A percentile compares a stretch with the other conserved stretches of the same genome.
Evolutionary conservation across 1,284 basidiomycete species (phyloP).

Genomic region (Leccinum pachyderme): DNA sequence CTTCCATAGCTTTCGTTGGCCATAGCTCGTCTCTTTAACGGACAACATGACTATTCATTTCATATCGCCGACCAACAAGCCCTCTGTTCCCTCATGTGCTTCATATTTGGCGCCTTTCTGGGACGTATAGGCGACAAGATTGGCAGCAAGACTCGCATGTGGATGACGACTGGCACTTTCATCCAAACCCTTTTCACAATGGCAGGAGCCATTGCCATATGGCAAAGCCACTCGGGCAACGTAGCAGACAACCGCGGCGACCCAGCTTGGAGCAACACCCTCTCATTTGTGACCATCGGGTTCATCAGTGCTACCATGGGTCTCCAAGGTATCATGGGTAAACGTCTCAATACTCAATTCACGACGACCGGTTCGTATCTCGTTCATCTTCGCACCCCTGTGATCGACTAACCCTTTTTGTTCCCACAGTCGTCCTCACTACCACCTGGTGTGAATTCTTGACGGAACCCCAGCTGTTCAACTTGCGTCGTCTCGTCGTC

Average conservation of each 20-base stretch:
- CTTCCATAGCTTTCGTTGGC: slow-evolving; percentile 53
- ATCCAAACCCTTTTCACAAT: slow-evolving; percentile 75
- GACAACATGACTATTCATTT: slow-evolving; percentile 56
- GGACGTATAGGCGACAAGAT: slow-evolving; percentile 73
- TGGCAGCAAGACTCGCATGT: slow-evolving; percentile 68
- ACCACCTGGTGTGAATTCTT: slow-evolving; percentile 87
- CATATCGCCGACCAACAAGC: slow-evolving; percentile 81
- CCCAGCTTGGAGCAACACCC: slow-evolving; percentile 67
- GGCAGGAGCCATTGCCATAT: slow-evolving; percentile 64
- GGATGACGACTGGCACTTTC: slow-evolving; percentile 72
- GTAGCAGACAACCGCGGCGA: slow-evolving; percentile 52
- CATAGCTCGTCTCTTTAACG: slow-evolving; percentile 63
- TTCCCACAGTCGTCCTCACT: slow-evolving; percentile 57
- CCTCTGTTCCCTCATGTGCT: slow-evolving; percentile 70
- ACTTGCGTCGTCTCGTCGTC: slow-evolving; percentile 46
- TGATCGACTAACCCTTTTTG: background rate
- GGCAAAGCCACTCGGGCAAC: slow-evolving; percentile 60
- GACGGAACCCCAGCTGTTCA: slow-evolving; percentile 74
- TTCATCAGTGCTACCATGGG: slow-evolving; percentile 80
- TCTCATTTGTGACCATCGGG: slow-evolving; percentile 67
- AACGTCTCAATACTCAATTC: slow-evolving; percentile 73
- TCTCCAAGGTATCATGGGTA: slow-evolving; percentile 82
- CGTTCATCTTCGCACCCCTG: background rate
- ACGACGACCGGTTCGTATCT: slow-evolving; percentile 63
- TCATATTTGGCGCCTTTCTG: slow-evolving; percentile 69